Percentiles rank a stretch among this genome's conserved stretches.
phyloP scores from a whole-genome alignment of 164 flowering plant genomes.

The Vitis rotundifolia region DNA sequence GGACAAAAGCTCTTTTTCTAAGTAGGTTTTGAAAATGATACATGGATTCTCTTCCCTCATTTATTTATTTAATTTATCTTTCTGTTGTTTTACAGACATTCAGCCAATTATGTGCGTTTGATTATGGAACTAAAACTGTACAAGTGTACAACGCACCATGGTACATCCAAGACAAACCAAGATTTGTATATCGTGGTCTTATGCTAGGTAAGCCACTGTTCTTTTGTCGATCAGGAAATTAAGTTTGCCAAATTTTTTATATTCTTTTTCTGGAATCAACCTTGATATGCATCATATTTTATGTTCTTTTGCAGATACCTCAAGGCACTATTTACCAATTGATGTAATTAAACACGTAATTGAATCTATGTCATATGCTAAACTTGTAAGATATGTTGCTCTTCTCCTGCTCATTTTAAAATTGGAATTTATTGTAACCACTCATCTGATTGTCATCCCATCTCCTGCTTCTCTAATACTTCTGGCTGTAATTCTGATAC shows the following conservation, averaged over 20 bases:
- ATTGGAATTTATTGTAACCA: not conserved
- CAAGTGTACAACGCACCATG: slow-evolving; percentile 81
- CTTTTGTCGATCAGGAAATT: not conserved
- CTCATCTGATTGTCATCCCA: slow-evolving; percentile 5
- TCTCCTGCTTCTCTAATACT: slow-evolving; percentile 9
- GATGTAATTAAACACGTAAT: slow-evolving; percentile 82
- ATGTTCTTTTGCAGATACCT: slow-evolving; percentile 69
- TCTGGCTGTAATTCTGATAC: slow-evolving; percentile 32
- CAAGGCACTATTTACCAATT: slow-evolving; percentile 81
- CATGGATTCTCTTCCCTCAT: not conserved
- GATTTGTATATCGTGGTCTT: slow-evolving; percentile 89
- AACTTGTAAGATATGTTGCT: slow-evolving; percentile 70
- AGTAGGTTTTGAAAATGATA: too few species aligned
- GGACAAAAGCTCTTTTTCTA: too few species aligned
- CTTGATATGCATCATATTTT: slow-evolving; percentile 8
- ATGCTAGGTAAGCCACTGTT: slow-evolving; percentile 56
- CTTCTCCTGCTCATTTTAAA: not conserved
- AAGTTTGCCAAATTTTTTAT: not conserved
- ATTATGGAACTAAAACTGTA: slow-evolving; percentile 71
- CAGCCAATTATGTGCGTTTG: slow-evolving; percentile 87
- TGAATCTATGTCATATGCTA: slow-evolving; percentile 96
- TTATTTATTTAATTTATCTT: not conserved
- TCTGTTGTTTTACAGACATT: slow-evolving; percentile 60
- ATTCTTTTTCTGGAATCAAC: not conserved
- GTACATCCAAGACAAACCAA: slow-evolving; percentile 85